These are phyloP conservation scores for Penicillium herquei DNA, from an alignment of 495 filamentous ascomycete species.

Conservation along the genomic window DNA sequence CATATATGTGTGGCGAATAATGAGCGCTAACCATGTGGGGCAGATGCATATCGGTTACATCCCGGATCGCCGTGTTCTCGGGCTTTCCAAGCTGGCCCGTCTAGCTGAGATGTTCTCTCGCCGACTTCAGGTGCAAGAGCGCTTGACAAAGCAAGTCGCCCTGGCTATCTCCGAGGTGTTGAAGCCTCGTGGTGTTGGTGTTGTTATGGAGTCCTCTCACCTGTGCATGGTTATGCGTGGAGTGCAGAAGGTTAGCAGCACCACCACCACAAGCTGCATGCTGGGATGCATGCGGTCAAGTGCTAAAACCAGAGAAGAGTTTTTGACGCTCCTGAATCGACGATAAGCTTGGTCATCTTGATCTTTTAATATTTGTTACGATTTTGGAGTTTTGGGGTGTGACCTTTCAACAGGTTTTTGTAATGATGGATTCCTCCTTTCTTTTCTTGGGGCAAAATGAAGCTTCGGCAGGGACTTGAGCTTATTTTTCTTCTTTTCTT, in stretches of 20 bases:
- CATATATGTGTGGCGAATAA: slow-evolving; percentile 11
- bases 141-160: slow-evolving; percentile 93
- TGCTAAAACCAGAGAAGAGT: slow-evolving; percentile 93
- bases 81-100: slow-evolving; percentile 90
- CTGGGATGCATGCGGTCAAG: slow-evolving; percentile 89
- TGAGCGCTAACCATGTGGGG: slow-evolving; percentile 16
- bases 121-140: slow-evolving; percentile 90
- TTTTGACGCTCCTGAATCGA: slow-evolving; percentile 76
- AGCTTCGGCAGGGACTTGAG: background rate
- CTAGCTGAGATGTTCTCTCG: slow-evolving; percentile 97
- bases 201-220: slow-evolving; percentile 96
- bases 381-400: slow-evolving; percentile 42
- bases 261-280: slow-evolving; percentile 94
- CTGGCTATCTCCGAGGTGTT: slow-evolving; percentile 90
- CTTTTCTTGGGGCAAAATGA: background rate
- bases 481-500: background rate
- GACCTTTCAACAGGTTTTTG: slow-evolving; percentile 39
- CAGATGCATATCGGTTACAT: slow-evolving; percentile 99
- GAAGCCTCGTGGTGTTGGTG: slow-evolving; percentile 85
- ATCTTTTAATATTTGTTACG: slow-evolving; percentile 20
- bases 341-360: slow-evolving; percentile 26
- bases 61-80: slow-evolving; percentile 79
- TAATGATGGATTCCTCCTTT: slow-evolving; percentile 10
- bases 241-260: slow-evolving; percentile 83
- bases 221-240: slow-evolving; percentile 99